phyloP scores from a whole-genome alignment of 441 rosid genomes.

The Adansonia gregorii region DNA sequence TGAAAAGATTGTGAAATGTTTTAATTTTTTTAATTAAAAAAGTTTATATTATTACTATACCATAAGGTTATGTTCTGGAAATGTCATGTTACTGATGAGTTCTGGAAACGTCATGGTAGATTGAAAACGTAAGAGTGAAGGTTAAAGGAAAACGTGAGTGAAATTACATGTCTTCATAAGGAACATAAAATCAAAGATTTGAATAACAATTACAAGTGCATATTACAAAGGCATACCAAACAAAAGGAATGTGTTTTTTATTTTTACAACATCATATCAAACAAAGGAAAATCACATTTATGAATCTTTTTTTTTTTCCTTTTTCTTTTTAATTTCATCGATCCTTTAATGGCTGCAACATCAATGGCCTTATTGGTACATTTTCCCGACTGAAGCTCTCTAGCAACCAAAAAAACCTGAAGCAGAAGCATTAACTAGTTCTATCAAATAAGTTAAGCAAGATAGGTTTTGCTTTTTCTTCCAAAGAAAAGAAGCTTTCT shows the following conservation, averaged over 20 bases:
- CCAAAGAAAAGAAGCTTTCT: constrained; percentile 90
- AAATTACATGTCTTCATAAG: neutral
- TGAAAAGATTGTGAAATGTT: too few species aligned
- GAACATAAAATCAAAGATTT: constrained; percentile 1
- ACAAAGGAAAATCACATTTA: constrained; percentile 36
- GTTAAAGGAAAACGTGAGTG: too few species aligned
- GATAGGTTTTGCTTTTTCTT: constrained; percentile 45
- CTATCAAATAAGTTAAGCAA: constrained; percentile 29
- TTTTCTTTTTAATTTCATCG: neutral
- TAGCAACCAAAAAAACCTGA: constrained; percentile 18
- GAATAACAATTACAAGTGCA: constrained; percentile 7
- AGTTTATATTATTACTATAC: too few species aligned
- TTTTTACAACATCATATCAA: constrained; percentile 22
- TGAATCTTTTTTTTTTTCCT: neutral
- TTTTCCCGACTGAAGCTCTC: constrained; percentile 16
- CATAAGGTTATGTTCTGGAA: too few species aligned
- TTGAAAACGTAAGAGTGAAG: too few species aligned
- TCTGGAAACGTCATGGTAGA: too few species aligned
- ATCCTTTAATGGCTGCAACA: constrained; percentile 39
- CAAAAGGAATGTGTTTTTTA: constrained; percentile 28
- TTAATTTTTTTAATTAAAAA: too few species aligned
- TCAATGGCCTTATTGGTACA: constrained; percentile 44
- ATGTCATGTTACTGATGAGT: too few species aligned
- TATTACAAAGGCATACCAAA: constrained; percentile 21
- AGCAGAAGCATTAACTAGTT: constrained; percentile 21